Evolutionary conservation across 1,284 basidiomycete species (phyloP).

Genomic region (Cryptococcus sp.): DNA sequence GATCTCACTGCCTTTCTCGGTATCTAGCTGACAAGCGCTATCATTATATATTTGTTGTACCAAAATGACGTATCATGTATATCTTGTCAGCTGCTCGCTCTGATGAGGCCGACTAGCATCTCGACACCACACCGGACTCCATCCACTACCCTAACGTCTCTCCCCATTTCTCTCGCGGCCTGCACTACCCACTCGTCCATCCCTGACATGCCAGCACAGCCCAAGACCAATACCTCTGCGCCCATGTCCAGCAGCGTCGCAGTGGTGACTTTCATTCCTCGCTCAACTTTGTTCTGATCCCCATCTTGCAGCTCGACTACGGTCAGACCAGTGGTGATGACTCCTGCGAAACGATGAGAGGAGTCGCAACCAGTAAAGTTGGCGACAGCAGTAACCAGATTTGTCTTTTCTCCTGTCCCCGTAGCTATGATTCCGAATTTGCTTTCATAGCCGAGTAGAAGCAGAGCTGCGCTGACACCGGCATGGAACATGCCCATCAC

Average conservation of each 20-base stretch:
- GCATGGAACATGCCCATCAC: slow-evolving; percentile 30
- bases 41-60: slow-evolving; percentile 1
- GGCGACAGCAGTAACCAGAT: slow-evolving; percentile 11
- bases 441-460: background rate
- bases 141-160: slow-evolving; percentile 20
- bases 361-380: slow-evolving; percentile 16
- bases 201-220: slow-evolving; percentile 32
- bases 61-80: background rate
- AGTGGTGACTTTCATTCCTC: slow-evolving; percentile 24
- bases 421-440: slow-evolving; percentile 30
- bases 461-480: slow-evolving; percentile 21
- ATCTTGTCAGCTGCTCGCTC: background rate
- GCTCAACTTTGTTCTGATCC: slow-evolving; percentile 23
- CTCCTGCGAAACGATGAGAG: slow-evolving; percentile 21
- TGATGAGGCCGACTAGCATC: slow-evolving; percentile 21
- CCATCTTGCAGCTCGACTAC: slow-evolving; percentile 32
- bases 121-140: slow-evolving; percentile 23
- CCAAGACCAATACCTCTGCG: slow-evolving; percentile 22
- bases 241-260: slow-evolving; percentile 17
- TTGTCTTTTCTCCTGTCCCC: slow-evolving; percentile 23
- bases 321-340: slow-evolving; percentile 23
- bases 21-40: background rate
- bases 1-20: slow-evolving; percentile 7
- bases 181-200: slow-evolving; percentile 28
- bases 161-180: slow-evolving; percentile 13